A percentile compares a stretch with the other conserved stretches of the same genome.
These are phyloP conservation scores for Leptographium procerum DNA, from an alignment of 2,329 filamentous ascomycete species.

Conservation along the genomic window DNA sequence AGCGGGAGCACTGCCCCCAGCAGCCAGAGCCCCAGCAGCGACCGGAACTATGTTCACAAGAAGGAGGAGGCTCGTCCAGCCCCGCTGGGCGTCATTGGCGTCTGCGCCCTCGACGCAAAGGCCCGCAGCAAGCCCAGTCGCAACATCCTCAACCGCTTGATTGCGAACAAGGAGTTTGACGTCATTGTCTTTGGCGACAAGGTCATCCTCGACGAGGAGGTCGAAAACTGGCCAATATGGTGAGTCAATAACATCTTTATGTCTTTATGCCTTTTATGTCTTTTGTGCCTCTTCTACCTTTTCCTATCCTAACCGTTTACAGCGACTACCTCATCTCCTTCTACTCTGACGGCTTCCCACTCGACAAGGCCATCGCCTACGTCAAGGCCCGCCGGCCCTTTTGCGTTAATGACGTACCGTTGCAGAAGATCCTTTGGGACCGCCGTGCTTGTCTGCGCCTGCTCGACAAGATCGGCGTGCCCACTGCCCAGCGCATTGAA, in stretches of 20 bases:
- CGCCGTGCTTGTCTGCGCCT: constrained; percentile 79
- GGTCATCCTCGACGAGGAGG: constrained; percentile 91
- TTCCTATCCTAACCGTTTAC: constrained; percentile 15
- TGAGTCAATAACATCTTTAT: no score
- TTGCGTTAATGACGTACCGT: constrained; percentile 92
- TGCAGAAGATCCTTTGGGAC: constrained; percentile 97
- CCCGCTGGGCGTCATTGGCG: constrained; percentile 64
- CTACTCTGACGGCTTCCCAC: constrained; percentile 92
- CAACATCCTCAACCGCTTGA: constrained; percentile 87
- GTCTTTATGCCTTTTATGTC: neutral
- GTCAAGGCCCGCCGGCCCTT: constrained; percentile 88
- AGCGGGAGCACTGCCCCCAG: constrained; percentile 74
- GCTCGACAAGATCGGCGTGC: constrained; percentile 78
- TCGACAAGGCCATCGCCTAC: constrained; percentile 96
- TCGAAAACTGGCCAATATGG: constrained; percentile 93
- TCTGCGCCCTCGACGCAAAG: constrained; percentile 92
- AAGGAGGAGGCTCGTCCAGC: constrained; percentile 52
- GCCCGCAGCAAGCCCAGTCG: constrained; percentile 93
- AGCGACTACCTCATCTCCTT: constrained; percentile 94
- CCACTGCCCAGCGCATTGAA: constrained; percentile 78
- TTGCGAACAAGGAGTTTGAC: constrained; percentile 85
- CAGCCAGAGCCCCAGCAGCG: constrained; percentile 68
- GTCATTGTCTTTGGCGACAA: constrained; percentile 98
- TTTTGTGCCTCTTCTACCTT: neutral
- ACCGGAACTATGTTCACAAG: constrained; percentile 36